Percentiles rank a stretch among this genome's conserved stretches.
phyloP scores from a whole-genome alignment of 2,329 filamentous ascomycete genomes.

The Ophiosphaerella narmari region DNA sequence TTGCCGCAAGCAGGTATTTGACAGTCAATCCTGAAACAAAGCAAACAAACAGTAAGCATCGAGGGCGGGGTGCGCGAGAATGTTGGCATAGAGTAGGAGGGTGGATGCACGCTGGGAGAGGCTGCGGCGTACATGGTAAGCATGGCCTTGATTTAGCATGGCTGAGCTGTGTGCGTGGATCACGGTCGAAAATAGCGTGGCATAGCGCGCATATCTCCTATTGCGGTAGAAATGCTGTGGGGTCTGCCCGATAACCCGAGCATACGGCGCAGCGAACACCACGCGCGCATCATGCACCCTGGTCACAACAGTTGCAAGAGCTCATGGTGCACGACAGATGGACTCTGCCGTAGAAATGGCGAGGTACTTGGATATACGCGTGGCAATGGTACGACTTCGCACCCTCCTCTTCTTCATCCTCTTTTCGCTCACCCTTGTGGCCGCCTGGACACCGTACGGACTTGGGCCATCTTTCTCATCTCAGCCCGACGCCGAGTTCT shows the following conservation, averaged over 20 bases:
- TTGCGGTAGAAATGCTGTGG: not conserved
- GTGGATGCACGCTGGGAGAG: slow-evolving; percentile 1
- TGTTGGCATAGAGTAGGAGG: not conserved
- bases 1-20: not conserved
- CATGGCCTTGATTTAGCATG: slow-evolving; percentile 6
- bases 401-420: not conserved
- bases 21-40: not conserved
- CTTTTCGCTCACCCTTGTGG: slow-evolving; percentile 1
- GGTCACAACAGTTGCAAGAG: too few species aligned
- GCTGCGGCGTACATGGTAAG: not conserved
- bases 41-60: not conserved
- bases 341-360: not conserved
- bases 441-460: slow-evolving; percentile 2
- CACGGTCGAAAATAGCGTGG: slow-evolving; percentile 2
- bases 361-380: slow-evolving; percentile 1
- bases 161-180: slow-evolving; percentile 2
- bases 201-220: not conserved
- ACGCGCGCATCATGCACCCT: too few species aligned
- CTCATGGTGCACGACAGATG: too few species aligned
- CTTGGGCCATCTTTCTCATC: slow-evolving; percentile 4
- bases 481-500: slow-evolving; percentile 10
- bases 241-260: slow-evolving; percentile 4
- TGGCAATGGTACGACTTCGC: not conserved
- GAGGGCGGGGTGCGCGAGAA: not conserved
- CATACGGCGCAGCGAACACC: not conserved